A percentile compares a stretch with the other conserved stretches of the same genome.
Evolutionary conservation across 2,329 filamentous ascomycete genomes (phyloP).

Genomic region (Ceratocystis variospora): DNA sequence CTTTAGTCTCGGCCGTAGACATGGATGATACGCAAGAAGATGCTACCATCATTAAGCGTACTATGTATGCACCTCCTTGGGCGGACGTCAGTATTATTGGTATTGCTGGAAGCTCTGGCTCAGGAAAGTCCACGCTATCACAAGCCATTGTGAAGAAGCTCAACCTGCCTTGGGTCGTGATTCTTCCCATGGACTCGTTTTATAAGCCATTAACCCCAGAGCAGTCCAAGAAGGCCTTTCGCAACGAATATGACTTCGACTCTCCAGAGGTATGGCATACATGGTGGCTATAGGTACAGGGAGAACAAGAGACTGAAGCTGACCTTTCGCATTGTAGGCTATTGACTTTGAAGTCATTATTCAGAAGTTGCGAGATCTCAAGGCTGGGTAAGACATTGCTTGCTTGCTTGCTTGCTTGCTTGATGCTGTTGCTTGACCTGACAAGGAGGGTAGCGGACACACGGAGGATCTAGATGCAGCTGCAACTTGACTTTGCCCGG

Average conservation of each 20-base stretch:
- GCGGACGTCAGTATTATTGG: slow-evolving; percentile 92
- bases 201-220: slow-evolving; percentile 80
- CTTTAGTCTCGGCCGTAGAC: background rate
- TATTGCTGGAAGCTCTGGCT: slow-evolving; percentile 88
- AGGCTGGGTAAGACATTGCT: slow-evolving; percentile 57
- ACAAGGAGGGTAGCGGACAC: too few species aligned
- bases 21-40: background rate
- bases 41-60: slow-evolving; percentile 9
- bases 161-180: slow-evolving; percentile 94
- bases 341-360: slow-evolving; percentile 89
- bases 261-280: slow-evolving; percentile 49
- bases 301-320: background rate
- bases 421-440: too few species aligned
- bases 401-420: background rate
- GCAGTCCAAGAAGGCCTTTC: slow-evolving; percentile 66
- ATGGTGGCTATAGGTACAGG: background rate
- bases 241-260: slow-evolving; percentile 92
- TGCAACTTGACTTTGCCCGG: too few species aligned
- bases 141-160: slow-evolving; percentile 80
- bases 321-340: slow-evolving; percentile 34
- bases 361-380: slow-evolving; percentile 66
- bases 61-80: slow-evolving; percentile 77
- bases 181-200: slow-evolving; percentile 96
- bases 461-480: too few species aligned
- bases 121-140: slow-evolving; percentile 83